Percentiles rank a stretch among this genome's conserved stretches.
Conservation (phyloP, 129 eudicot species). For the Flaveria trinervia region DNA sequence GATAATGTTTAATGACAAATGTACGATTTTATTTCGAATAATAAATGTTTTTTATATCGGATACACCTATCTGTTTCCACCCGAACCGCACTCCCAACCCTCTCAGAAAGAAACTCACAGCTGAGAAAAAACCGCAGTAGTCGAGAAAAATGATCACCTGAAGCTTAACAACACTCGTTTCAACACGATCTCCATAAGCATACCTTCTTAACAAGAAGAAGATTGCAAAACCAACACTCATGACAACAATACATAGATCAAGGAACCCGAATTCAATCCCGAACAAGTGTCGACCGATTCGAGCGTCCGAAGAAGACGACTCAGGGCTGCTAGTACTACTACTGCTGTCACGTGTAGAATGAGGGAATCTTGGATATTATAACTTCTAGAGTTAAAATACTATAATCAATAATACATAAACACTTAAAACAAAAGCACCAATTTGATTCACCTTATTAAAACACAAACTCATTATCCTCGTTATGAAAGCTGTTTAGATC, state of each 20-base stretch:
- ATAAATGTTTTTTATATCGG: too few relatives aligned
- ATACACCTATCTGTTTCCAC: too few relatives aligned
- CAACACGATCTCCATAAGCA: neutral
- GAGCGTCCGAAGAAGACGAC: neutral
- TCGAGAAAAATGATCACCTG: neutral
- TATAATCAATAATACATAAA: too few relatives aligned
- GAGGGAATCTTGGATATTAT: neutral
- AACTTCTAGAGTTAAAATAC: neutral
- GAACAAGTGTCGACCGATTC: neutral
- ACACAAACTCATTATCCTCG: too few relatives aligned
- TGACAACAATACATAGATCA: neutral
- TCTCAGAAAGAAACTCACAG: too few relatives aligned
- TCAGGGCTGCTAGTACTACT: neutral
- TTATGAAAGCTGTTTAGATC: too few relatives aligned
- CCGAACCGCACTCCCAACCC: too few relatives aligned
- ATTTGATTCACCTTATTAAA: too few relatives aligned
- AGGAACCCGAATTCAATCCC: neutral
- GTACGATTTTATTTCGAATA: too few relatives aligned
- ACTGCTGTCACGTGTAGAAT: neutral
- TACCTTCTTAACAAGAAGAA: neutral
- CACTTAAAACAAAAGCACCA: too few relatives aligned
- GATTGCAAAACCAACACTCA: neutral
- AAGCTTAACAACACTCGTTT: slow-evolving; percentile 14
- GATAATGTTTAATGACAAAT: too few relatives aligned
- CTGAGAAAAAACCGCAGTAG: too few relatives aligned